Conservation (phyloP, 352 stramenopile genomes). For the Globisporangium barbulae region DNA sequence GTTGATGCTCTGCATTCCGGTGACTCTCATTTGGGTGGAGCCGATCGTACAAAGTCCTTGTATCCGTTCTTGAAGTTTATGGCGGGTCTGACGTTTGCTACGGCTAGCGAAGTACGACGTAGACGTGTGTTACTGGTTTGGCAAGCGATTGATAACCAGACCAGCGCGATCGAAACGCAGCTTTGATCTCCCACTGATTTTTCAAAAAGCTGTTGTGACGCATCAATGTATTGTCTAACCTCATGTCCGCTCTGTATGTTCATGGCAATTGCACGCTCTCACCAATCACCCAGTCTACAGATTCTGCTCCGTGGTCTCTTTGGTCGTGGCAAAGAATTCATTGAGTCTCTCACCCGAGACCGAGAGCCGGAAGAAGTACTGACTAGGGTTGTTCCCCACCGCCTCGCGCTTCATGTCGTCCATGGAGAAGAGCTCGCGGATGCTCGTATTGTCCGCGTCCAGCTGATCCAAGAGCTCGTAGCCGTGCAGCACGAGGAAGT, state of each 20-base stretch:
- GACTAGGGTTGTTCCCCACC: constrained; percentile 21
- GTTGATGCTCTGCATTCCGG: no score
- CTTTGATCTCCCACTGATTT: no score
- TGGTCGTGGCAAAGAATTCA: constrained; percentile 57
- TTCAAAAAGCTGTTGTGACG: no score
- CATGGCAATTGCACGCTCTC: neutral
- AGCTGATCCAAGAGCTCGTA: constrained; percentile 78
- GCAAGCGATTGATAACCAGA: no score
- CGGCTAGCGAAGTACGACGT: no score
- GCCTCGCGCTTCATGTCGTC: constrained; percentile 75
- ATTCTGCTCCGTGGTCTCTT: constrained; percentile 30
- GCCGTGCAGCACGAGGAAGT: constrained; percentile 73
- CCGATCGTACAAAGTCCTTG: no score
- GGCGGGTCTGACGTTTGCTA: no score
- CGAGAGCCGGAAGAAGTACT: constrained; percentile 63
- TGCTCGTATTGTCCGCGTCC: constrained; percentile 59
- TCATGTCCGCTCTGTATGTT: neutral
- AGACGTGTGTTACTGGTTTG: no score
- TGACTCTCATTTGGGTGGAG: no score
- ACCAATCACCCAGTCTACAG: constrained; percentile 12
- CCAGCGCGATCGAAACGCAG: no score
- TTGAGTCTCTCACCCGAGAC: constrained; percentile 41
- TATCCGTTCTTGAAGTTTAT: no score
- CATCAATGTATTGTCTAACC: neutral
- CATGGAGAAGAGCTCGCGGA: constrained; percentile 78